Conservation (phyloP, 2,329 filamentous ascomycete species). For the Arthrinium puccinioides region DNA sequence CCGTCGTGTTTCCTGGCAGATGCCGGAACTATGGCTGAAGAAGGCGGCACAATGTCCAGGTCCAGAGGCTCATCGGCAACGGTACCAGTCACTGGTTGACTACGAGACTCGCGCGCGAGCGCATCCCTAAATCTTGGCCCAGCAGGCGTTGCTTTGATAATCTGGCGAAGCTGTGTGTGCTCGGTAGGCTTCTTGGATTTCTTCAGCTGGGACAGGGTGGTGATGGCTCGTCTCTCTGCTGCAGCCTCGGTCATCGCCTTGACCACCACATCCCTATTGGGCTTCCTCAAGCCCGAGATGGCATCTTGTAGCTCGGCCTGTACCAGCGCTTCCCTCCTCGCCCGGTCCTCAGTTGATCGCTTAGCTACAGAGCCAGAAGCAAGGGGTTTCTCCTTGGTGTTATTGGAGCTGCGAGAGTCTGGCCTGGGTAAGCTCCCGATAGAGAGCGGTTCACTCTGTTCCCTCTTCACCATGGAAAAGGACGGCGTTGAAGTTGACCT, state of each 20-base stretch:
- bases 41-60: slow-evolving; percentile 24
- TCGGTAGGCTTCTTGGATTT: slow-evolving; percentile 47
- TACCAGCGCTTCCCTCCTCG: slow-evolving; percentile 58
- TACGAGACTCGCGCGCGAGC: slow-evolving; percentile 18
- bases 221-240: slow-evolving; percentile 51
- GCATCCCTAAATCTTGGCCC: slow-evolving; percentile 48
- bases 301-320: slow-evolving; percentile 67
- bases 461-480: slow-evolving; percentile 57
- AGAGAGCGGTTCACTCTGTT: slow-evolving; percentile 53
- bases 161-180: slow-evolving; percentile 25
- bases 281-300: slow-evolving; percentile 66
- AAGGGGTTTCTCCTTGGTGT: slow-evolving; percentile 39
- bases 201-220: slow-evolving; percentile 34
- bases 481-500: slow-evolving; percentile 60
- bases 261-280: slow-evolving; percentile 64
- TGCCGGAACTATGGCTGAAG: slow-evolving; percentile 32
- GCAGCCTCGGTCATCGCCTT: slow-evolving; percentile 60
- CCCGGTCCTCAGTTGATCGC: slow-evolving; percentile 50
- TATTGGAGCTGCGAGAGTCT: slow-evolving; percentile 33
- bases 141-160: slow-evolving; percentile 52
- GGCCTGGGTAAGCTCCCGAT: slow-evolving; percentile 40
- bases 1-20: slow-evolving; percentile 26
- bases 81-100: slow-evolving; percentile 19
- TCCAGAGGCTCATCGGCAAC: slow-evolving; percentile 11
- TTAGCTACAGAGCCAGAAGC: too few relatives aligned